Evolutionary conservation across 2,329 filamentous ascomycete genomes (phyloP).

Genomic region (Gliomastix tumulicola): DNA sequence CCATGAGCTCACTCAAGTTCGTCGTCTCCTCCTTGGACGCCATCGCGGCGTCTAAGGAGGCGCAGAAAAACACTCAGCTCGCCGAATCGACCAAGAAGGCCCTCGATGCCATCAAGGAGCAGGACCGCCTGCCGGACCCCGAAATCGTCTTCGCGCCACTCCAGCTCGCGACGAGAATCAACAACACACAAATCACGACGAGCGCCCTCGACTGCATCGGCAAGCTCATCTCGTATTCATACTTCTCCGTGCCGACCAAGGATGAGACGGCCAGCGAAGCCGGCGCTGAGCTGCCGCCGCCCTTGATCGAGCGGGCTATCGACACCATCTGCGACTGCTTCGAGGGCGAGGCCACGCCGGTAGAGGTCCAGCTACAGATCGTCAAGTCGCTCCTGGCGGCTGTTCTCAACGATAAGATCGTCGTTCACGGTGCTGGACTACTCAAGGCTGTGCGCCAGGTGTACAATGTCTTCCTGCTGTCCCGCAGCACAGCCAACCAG

Average conservation of each 20-base stretch:
- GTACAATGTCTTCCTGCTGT: constrained; percentile 97
- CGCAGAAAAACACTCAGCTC: constrained; percentile 77
- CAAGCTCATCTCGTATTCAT: constrained; percentile 97
- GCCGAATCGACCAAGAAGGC: constrained; percentile 76
- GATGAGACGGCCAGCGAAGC: constrained; percentile 19
- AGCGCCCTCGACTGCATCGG: constrained; percentile 95
- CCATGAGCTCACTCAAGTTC: constrained; percentile 92
- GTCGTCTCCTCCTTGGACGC: constrained; percentile 88
- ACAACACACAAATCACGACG: constrained; percentile 79
- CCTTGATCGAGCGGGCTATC: constrained; percentile 93
- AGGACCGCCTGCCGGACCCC: constrained; percentile 78
- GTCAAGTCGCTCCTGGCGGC: constrained; percentile 94
- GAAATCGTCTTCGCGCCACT: constrained; percentile 88
- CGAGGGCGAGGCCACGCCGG: constrained; percentile 86
- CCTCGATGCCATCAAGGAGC: constrained; percentile 77
- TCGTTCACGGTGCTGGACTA: constrained; percentile 92
- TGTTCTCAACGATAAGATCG: constrained; percentile 96
- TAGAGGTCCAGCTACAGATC: constrained; percentile 93
- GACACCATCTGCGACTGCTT: constrained; percentile 99
- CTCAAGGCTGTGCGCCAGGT: constrained; percentile 96
- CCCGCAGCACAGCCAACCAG: constrained; percentile 89
- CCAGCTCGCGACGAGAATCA: constrained; percentile 80
- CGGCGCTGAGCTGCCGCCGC: constrained; percentile 38
- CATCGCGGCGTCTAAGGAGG: constrained; percentile 88
- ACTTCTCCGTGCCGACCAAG: constrained; percentile 71